A percentile compares a stretch with the other conserved stretches of the same genome.
These are phyloP conservation scores for Massarina eburnea DNA, from an alignment of 2,329 filamentous ascomycete genomes.

Conservation along the genomic window DNA sequence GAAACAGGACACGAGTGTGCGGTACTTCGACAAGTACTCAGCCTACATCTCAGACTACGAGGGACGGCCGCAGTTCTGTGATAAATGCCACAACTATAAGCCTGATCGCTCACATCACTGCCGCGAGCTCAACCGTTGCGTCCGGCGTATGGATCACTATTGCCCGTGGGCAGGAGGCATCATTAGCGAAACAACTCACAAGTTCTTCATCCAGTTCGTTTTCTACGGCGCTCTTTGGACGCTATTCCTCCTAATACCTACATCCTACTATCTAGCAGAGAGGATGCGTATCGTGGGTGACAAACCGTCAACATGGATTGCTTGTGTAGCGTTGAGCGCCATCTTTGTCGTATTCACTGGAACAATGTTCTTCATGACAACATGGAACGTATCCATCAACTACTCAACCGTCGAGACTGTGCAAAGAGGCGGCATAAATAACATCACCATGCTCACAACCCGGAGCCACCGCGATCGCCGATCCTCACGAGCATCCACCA, in stretches of 20 bases:
- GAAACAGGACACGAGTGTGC: slow-evolving; percentile 28
- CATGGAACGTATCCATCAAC: slow-evolving; percentile 71
- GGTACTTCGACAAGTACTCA: slow-evolving; percentile 74
- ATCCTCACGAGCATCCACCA: slow-evolving; percentile 52
- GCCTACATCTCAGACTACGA: slow-evolving; percentile 82
- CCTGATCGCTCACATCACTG: slow-evolving; percentile 86
- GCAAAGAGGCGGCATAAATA: slow-evolving; percentile 61
- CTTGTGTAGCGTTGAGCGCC: slow-evolving; percentile 64
- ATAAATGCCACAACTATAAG: slow-evolving; percentile 82
- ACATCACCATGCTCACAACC: slow-evolving; percentile 66
- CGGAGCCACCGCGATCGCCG: background rate
- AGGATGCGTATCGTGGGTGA: slow-evolving; percentile 40
- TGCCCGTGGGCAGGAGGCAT: slow-evolving; percentile 97
- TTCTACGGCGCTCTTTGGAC: slow-evolving; percentile 72
- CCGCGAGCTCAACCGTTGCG: slow-evolving; percentile 77
- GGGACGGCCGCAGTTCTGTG: slow-evolving; percentile 82
- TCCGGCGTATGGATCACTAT: slow-evolving; percentile 91
- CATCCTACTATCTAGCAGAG: slow-evolving; percentile 65
- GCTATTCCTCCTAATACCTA: slow-evolving; percentile 62
- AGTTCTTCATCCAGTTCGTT: slow-evolving; percentile 89
- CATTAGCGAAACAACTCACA: slow-evolving; percentile 81
- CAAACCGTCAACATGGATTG: slow-evolving; percentile 55
- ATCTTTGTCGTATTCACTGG: slow-evolving; percentile 81
- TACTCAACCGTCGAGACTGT: slow-evolving; percentile 84
- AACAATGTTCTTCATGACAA: slow-evolving; percentile 73